phyloP scores from a whole-genome alignment of 2,329 filamentous ascomycete genomes.

The Alternaria alternata region DNA sequence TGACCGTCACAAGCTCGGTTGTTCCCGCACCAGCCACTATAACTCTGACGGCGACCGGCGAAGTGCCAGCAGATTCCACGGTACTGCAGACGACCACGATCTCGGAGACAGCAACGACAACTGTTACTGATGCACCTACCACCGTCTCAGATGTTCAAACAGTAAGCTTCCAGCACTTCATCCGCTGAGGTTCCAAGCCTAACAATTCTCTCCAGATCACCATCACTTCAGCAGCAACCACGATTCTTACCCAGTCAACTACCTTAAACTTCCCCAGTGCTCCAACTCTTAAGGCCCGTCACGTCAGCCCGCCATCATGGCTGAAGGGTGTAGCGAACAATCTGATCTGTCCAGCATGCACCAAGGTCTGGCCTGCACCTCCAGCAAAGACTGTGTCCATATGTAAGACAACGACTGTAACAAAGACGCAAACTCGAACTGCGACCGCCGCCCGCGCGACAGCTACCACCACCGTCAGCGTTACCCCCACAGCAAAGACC shows the following conservation, averaged over 20 bases:
- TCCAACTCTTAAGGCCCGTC: not conserved
- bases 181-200: not conserved
- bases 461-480: not conserved
- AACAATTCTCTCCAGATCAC: not conserved
- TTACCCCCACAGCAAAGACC: not conserved
- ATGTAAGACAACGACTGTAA: not conserved
- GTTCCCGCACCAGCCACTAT: not conserved
- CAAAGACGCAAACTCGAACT: not conserved
- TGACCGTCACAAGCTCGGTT: not conserved
- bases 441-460: not conserved
- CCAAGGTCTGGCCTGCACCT: not conserved
- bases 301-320: not conserved
- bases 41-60: not conserved
- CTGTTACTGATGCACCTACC: not conserved
- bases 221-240: not conserved
- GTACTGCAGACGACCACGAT: not conserved
- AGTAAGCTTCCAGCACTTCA: not conserved
- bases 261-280: not conserved
- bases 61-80: not conserved
- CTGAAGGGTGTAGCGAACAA: not conserved
- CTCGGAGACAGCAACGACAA: not conserved
- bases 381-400: not conserved
- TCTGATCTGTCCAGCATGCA: not conserved
- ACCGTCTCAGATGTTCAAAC: not conserved
- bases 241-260: not conserved